Evolutionary conservation across 371 early-diverging fungal species (phyloP).

Genomic region (Mucor mucedo): DNA sequence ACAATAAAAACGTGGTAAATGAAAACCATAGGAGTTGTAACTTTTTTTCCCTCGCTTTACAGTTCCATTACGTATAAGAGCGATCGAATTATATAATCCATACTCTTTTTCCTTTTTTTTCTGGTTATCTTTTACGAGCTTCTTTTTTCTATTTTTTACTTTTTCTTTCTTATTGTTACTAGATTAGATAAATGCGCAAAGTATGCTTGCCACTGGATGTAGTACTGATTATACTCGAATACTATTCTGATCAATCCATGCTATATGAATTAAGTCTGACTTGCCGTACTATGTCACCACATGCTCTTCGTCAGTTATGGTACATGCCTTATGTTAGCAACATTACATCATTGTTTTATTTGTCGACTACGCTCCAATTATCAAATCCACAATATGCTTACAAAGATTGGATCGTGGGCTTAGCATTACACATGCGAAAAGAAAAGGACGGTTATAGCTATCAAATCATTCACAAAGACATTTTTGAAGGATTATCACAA

Average conservation of each 20-base stretch:
- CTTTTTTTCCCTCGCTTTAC: not conserved
- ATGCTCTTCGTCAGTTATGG: slow-evolving; percentile 17
- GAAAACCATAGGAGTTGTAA: not conserved
- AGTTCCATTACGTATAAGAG: not conserved
- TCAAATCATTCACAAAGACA: not conserved
- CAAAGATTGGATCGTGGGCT: slow-evolving; percentile 6
- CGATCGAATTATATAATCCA: slow-evolving; percentile 1
- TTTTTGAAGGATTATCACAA: not conserved
- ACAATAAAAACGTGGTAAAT: slow-evolving; percentile 5
- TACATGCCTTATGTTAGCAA: slow-evolving; percentile 8
- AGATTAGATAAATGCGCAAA: not conserved
- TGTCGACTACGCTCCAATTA: slow-evolving; percentile 1
- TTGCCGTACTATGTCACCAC: slow-evolving; percentile 3
- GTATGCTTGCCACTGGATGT: slow-evolving; percentile 10
- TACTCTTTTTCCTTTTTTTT: not conserved
- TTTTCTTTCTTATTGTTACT: not conserved
- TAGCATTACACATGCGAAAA: slow-evolving; percentile 11
- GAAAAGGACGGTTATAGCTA: not conserved
- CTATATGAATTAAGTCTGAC: slow-evolving; percentile 8
- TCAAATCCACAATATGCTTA: slow-evolving; percentile 4
- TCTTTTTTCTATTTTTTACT: not conserved
- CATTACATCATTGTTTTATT: not conserved
- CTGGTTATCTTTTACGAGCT: not conserved
- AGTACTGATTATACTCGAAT: slow-evolving; percentile 8
- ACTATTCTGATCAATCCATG: slow-evolving; percentile 7